These are phyloP conservation scores for Neocallimastix lanati DNA, from an alignment of 192 early-diverging fungal genomes.

Conservation along the genomic window DNA sequence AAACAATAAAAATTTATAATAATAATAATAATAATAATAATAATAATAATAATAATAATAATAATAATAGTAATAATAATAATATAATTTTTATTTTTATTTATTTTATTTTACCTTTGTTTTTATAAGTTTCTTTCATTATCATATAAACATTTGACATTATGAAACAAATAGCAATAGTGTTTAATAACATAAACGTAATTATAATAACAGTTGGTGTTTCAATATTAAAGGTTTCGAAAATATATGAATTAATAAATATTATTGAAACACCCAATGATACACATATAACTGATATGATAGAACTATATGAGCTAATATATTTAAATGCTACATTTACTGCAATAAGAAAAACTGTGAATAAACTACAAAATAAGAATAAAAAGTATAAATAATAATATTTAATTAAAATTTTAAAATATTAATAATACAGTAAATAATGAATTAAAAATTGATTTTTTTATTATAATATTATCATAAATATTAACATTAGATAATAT, in stretches of 20 bases:
- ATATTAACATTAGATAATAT: too few species aligned
- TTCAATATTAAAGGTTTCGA: not conserved
- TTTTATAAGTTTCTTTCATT: not conserved
- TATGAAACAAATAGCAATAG: not conserved
- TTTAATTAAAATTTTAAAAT: too few species aligned
- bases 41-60: too few species aligned
- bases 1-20: too few species aligned
- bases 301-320: not conserved
- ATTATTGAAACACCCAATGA: not conserved
- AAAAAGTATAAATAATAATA: too few species aligned
- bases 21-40: too few species aligned
- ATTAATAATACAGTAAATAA: too few species aligned
- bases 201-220: not conserved
- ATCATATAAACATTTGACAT: not conserved
- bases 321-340: not conserved
- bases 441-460: too few species aligned
- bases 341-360: not conserved
- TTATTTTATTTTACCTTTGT: not conserved
- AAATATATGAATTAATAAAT: not conserved
- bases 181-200: not conserved
- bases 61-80: too few species aligned
- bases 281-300: not conserved
- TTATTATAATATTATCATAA: too few species aligned
- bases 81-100: too few species aligned
- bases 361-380: not conserved